phyloP scores from a whole-genome alignment of 768 basidiomycete species.

The Dentipellis sp. region DNA sequence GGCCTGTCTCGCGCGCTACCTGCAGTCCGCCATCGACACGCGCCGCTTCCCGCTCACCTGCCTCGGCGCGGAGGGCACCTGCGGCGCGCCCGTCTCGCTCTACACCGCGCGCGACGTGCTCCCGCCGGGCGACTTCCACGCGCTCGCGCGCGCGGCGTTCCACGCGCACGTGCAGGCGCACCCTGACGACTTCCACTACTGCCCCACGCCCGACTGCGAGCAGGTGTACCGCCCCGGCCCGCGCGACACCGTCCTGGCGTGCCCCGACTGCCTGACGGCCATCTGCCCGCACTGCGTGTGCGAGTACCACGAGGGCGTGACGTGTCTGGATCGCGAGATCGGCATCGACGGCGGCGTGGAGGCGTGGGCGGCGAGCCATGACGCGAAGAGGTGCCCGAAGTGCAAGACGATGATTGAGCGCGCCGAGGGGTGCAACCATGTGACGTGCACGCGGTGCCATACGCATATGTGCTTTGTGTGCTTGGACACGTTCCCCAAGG shows the following conservation, averaged over 20 bases:
- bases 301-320: conserved; percentile 55
- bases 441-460: conserved; percentile 67
- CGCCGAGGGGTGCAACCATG: conserved; percentile 72
- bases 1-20: conserved; percentile 48
- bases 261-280: conserved; percentile 60
- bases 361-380: conserved; percentile 52
- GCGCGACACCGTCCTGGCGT: conserved; percentile 45
- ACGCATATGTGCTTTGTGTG: conserved; percentile 82
- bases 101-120: conserved; percentile 40
- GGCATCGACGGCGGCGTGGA: conserved; percentile 46
- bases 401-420: conserved; percentile 68
- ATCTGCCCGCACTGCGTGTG: conserved; percentile 58
- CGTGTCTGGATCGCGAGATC: conserved; percentile 49
- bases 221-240: conserved; percentile 59
- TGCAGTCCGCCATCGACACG: conserved; percentile 46
- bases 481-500: conserved; percentile 55
- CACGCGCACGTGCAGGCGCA: conserved; percentile 49
- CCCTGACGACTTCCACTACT: conserved; percentile 58
- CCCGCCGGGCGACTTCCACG: conserved; percentile 40
- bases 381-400: conserved; percentile 67
- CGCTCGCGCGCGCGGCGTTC: conserved; percentile 49
- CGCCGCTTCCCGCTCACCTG: conserved; percentile 65
- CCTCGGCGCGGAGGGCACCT: conserved; percentile 55
- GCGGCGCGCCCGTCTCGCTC: conserved; percentile 48
- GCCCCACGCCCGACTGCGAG: conserved; percentile 72